phyloP scores from a whole-genome alignment of 2,329 filamentous ascomycete species.

The Botryosphaeria dothidea region DNA sequence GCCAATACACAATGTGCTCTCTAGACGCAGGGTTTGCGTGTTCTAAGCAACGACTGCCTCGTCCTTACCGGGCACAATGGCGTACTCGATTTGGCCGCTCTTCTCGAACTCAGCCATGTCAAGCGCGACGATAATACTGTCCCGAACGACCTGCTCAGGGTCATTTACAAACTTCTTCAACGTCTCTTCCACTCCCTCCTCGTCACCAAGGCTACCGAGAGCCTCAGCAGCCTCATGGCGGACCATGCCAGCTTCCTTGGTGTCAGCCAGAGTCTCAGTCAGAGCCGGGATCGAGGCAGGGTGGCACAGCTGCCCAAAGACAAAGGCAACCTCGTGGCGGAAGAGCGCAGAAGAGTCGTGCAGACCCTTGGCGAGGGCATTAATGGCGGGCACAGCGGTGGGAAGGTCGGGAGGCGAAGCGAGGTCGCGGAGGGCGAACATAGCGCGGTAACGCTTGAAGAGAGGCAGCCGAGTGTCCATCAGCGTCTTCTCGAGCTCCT shows the following conservation, averaged over 20 bases:
- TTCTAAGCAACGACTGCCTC: slow-evolving; percentile 28
- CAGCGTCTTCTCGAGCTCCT: slow-evolving; percentile 72
- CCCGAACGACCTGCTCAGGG: slow-evolving; percentile 87
- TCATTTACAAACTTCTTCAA: slow-evolving; percentile 84
- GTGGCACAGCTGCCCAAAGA: slow-evolving; percentile 94
- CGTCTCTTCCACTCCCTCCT: slow-evolving; percentile 86
- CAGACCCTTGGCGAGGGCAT: slow-evolving; percentile 82
- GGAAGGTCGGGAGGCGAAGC: slow-evolving; percentile 89
- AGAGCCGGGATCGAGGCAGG: slow-evolving; percentile 95
- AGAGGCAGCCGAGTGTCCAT: slow-evolving; percentile 78
- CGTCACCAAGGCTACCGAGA: slow-evolving; percentile 87
- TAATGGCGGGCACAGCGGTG: slow-evolving; percentile 83
- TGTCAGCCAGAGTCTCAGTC: slow-evolving; percentile 73
- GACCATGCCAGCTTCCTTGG: slow-evolving; percentile 90
- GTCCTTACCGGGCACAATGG: slow-evolving; percentile 68
- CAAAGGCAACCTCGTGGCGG: slow-evolving; percentile 96
- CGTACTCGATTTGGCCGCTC: slow-evolving; percentile 86
- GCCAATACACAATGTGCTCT: slow-evolving; percentile 6
- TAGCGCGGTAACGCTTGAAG: slow-evolving; percentile 92
- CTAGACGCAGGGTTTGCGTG: neutral
- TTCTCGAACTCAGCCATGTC: slow-evolving; percentile 99
- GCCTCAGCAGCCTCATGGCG: slow-evolving; percentile 97
- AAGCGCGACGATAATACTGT: slow-evolving; percentile 91
- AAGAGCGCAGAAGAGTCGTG: slow-evolving; percentile 87
- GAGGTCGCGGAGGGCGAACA: slow-evolving; percentile 95